A percentile compares a stretch with the other conserved stretches of the same genome.
Evolutionary conservation across 1,284 basidiomycete species (phyloP).

Genomic region (Hypsizygus ulmarius): DNA sequence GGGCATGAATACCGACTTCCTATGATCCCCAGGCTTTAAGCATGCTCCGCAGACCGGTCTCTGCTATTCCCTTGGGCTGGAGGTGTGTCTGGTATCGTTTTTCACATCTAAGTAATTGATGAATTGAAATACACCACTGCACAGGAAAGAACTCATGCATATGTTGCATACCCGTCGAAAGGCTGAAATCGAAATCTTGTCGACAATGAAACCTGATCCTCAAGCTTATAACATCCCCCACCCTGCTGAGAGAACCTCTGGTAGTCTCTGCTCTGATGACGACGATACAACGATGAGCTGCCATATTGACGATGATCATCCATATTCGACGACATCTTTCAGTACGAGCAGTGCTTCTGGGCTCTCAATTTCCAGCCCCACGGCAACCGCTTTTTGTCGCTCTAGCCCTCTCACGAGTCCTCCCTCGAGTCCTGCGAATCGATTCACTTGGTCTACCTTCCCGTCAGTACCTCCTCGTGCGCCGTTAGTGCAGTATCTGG

Average conservation of each 20-base stretch:
- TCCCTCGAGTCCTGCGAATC: conserved; percentile 10
- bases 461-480: conserved; percentile 13
- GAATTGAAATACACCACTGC: conserved; percentile 2
- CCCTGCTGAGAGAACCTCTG: background rate
- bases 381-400: background rate
- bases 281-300: background rate
- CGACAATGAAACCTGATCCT: conserved; percentile 19
- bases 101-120: background rate
- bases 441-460: background rate
- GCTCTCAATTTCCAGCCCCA: background rate
- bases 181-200: conserved; percentile 84
- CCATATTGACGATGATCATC: background rate
- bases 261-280: conserved; percentile 9
- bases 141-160: conserved; percentile 71
- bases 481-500: conserved; percentile 26
- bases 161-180: conserved; percentile 81
- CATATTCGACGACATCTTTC: background rate
- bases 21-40: conserved; percentile 67
- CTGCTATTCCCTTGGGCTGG: conserved; percentile 61
- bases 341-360: background rate
- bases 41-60: conserved; percentile 53
- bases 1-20: conserved; percentile 2
- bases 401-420: conserved; percentile 10
- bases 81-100: conserved; percentile 47
- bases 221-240: conserved; percentile 3